phyloP scores from a whole-genome alignment of 2,329 filamentous ascomycete species.

The Onygena corvina region DNA sequence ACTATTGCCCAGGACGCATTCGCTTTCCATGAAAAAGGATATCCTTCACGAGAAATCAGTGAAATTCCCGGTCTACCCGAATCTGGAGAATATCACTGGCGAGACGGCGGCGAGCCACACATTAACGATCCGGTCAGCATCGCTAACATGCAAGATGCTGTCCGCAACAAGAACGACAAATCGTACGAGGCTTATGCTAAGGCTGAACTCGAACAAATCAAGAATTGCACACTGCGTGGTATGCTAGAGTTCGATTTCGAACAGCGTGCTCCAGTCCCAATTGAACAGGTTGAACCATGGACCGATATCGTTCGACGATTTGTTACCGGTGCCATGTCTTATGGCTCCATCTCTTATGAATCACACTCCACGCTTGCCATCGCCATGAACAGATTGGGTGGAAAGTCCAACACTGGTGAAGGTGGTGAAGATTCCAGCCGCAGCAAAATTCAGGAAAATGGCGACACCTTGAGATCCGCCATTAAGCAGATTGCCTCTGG shows the following conservation, averaged over 20 bases:
- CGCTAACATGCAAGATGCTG: conserved; percentile 93
- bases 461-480: conserved; percentile 90
- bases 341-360: conserved; percentile 97
- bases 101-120: conserved; percentile 88
- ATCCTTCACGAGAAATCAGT: conserved; percentile 65
- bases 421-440: conserved; percentile 92
- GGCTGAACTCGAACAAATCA: conserved; percentile 90
- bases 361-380: conserved; percentile 91
- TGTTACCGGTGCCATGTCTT: conserved; percentile 96
- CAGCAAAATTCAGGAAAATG: conserved; percentile 73
- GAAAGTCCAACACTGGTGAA: conserved; percentile 95
- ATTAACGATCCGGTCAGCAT: conserved; percentile 91
- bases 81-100: conserved; percentile 96
- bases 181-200: conserved; percentile 94
- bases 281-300: conserved; percentile 96
- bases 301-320: conserved; percentile 94
- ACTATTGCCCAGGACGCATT: conserved; percentile 89
- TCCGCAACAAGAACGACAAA: conserved; percentile 94
- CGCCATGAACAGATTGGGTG: conserved; percentile 91
- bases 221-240: conserved; percentile 86
- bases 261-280: conserved; percentile 68
- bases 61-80: conserved; percentile 71
- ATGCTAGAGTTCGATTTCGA: conserved; percentile 95
- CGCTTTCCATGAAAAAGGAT: conserved; percentile 88
- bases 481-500: conserved; percentile 97